A percentile compares a stretch with the other conserved stretches of the same genome.
These are phyloP conservation scores for Erysimum cheiranthoides DNA, from an alignment of 345 rosid genomes.

Conservation along the genomic window DNA sequence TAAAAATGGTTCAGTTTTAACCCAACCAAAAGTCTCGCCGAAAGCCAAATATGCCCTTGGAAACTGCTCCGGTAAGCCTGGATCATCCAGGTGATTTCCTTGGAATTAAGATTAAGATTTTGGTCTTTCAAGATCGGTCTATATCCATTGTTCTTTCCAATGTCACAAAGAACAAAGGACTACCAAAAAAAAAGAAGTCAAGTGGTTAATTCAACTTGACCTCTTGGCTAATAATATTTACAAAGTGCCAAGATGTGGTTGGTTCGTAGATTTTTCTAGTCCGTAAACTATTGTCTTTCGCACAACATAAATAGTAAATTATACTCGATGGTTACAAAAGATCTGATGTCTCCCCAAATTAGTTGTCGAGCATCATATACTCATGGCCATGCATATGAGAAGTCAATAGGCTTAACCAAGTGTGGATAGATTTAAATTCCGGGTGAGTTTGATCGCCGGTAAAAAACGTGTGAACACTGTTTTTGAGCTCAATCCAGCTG, in stretches of 20 bases:
- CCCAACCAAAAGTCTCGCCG: slow-evolving; percentile 18
- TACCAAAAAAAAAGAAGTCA: background rate
- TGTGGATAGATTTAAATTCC: slow-evolving; percentile 42
- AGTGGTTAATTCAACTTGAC: background rate
- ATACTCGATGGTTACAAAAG: slow-evolving; percentile 9
- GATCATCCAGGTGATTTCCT: slow-evolving; percentile 12
- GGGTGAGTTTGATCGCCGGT: slow-evolving; percentile 51
- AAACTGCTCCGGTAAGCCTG: slow-evolving; percentile 15
- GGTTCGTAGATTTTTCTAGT: slow-evolving; percentile 29
- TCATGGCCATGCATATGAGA: slow-evolving; percentile 48
- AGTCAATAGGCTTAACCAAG: slow-evolving; percentile 45
- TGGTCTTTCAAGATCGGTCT: slow-evolving; percentile 14
- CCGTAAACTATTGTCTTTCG: slow-evolving; percentile 25
- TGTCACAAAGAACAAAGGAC: slow-evolving; percentile 11
- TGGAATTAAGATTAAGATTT: slow-evolving; percentile 6
- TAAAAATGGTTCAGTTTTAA: slow-evolving; percentile 33
- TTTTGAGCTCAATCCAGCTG: slow-evolving; percentile 57
- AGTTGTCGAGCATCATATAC: slow-evolving; percentile 35
- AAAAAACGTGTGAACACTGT: slow-evolving; percentile 48
- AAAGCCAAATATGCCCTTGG: slow-evolving; percentile 12
- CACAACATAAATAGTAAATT: slow-evolving; percentile 33
- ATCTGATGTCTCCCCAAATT: slow-evolving; percentile 19
- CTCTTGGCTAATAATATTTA: slow-evolving; percentile 12
- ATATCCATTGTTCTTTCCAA: background rate
- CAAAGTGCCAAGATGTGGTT: slow-evolving; percentile 14